A percentile compares a stretch with the other conserved stretches of the same genome.
Conservation (phyloP, 1,139 yeast species). For the Geotrichum reessii region DNA sequence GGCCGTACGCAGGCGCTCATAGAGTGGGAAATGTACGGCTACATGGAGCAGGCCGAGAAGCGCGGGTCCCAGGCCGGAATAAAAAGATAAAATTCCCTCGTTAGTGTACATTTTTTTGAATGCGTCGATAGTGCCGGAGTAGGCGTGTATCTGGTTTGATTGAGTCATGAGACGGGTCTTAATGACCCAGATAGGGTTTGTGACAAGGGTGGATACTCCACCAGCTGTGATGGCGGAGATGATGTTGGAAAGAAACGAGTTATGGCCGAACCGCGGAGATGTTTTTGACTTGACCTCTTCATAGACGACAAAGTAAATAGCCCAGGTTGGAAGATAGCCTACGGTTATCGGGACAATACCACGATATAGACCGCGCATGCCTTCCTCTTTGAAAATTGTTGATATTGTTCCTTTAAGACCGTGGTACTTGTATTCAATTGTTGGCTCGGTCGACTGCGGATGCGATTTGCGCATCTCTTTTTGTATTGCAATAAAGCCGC, state of each 20-base stretch:
- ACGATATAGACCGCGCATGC: conserved; percentile 74
- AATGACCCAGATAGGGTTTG: conserved; percentile 97
- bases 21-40: conserved; percentile 95
- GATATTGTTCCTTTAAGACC: conserved; percentile 59
- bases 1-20: conserved; percentile 64
- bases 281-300: conserved; percentile 57
- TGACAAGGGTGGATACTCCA: conserved; percentile 72
- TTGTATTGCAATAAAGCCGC: conserved; percentile 42
- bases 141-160: conserved; percentile 39
- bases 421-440: conserved; percentile 38
- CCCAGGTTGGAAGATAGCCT: conserved; percentile 98
- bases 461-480: background rate
- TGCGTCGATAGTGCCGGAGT: conserved; percentile 79
- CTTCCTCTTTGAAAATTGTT: conserved; percentile 69
- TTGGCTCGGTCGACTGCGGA: conserved; percentile 13
- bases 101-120: conserved; percentile 66
- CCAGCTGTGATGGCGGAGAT: conserved; percentile 88
- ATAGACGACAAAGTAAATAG: conserved; percentile 85
- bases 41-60: conserved; percentile 87
- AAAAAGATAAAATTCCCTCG: conserved; percentile 82
- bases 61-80: conserved; percentile 87
- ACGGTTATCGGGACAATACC: conserved; percentile 87
- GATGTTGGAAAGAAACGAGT: conserved; percentile 58
- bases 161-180: conserved; percentile 92
- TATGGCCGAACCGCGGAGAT: conserved; percentile 18